These are phyloP conservation scores for Claviceps sp. DNA, from an alignment of 2,329 filamentous ascomycete species.

Conservation along the genomic window DNA sequence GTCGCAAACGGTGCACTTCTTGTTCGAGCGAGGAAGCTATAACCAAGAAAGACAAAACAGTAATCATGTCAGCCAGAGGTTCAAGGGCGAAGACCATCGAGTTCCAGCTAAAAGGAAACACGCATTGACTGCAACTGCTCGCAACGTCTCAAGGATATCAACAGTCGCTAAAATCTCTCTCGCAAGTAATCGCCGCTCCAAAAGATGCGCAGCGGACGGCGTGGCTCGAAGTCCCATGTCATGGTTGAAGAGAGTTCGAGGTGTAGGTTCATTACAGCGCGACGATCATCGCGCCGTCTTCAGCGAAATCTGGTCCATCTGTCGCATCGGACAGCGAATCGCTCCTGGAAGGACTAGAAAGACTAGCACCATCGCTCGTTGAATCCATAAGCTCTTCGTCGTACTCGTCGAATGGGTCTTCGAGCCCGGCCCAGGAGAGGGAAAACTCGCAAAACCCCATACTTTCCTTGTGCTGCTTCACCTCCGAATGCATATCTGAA, in stretches of 20 bases:
- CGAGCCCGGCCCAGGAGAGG: constrained; percentile 12
- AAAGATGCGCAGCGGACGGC: background rate
- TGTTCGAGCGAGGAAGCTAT: constrained; percentile 83
- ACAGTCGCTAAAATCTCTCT: background rate
- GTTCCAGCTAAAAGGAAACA: constrained; percentile 13
- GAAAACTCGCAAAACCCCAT: constrained; percentile 18
- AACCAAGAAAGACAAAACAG: constrained; percentile 18
- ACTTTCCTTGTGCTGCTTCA: constrained; percentile 9
- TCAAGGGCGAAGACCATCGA: constrained; percentile 14
- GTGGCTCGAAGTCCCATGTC: background rate
- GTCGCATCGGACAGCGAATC: constrained; percentile 11
- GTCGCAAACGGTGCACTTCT: constrained; percentile 46
- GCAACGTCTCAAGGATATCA: background rate
- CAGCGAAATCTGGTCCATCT: constrained; percentile 10
- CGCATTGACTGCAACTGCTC: constrained; percentile 7
- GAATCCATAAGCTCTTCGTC: constrained; percentile 23
- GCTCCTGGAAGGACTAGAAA: constrained; percentile 1
- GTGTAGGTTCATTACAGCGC: background rate
- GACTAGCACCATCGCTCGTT: background rate
- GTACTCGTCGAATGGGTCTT: constrained; percentile 24
- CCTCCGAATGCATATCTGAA: background rate
- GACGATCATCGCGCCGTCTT: constrained; percentile 11
- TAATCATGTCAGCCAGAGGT: constrained; percentile 29
- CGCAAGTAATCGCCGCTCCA: background rate
- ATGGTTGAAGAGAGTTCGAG: background rate